Base-by-base conservation (phyloP, 2,329 filamentous ascomycete genomes). In the Alternaria consortialis region DNA sequence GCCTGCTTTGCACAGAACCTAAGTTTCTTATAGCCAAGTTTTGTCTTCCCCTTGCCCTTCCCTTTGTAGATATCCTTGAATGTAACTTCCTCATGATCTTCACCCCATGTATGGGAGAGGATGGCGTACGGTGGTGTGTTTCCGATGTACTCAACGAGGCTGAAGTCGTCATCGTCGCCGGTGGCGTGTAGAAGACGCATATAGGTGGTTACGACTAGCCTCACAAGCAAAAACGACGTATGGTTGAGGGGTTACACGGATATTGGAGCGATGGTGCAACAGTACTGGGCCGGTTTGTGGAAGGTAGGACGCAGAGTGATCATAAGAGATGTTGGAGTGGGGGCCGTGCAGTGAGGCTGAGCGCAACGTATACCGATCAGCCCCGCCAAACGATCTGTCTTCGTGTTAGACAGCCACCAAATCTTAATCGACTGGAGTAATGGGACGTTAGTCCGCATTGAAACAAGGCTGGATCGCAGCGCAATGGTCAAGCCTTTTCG, bases 81-180 rank as follows among this genome's bases (percentile, higher is more conserved):
- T 4, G 32, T 53, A 5, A 58, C 48, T 29, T 58, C 50, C 5
- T 58, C 48, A 9, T 57, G n/a, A n/a, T 52, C 40, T 2, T 31
- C 17, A 8, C 47, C 53, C 58, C 58, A 61, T 2, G 53, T 61
- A n/a, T 61, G 58, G 4, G 53, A 61, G 4, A 61, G 36, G 17
- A 57, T 57, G 7, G 58, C 58, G 20, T 61, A 61, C 12, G 46
- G 29, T 7, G 53, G 46, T 3, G 29, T 51, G 4, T 48, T 13
- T 13, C 15, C 17, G 12, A 43, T 13, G 7, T 17, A 17, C 5
- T 43, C 27, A 7, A 43, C 27, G 3, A 57, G 54, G 17, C 7
- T 20, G 34, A 51, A 40, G 7, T 27, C 46, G 11, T 15, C 15
- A 7, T 25, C 46, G 11, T 20, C 20, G 20, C 20, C 20, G 11